Conservation (phyloP, 345 rosid genomes). For the Brassica juncea region DNA sequence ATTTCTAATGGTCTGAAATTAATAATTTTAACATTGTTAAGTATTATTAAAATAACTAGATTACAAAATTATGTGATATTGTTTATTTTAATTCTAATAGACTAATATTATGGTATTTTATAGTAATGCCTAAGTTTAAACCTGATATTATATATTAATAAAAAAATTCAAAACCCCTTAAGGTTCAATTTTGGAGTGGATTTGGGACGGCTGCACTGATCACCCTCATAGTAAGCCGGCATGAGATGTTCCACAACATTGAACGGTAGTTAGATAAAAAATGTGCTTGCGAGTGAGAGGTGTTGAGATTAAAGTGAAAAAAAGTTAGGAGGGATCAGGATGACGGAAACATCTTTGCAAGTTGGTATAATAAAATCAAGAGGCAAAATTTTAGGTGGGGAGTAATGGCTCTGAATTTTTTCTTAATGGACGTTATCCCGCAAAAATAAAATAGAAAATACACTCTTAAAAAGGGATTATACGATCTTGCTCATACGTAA, state of each 20-base stretch:
- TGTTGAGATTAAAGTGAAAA: background rate
- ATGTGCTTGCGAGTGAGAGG: background rate
- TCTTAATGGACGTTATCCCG: background rate
- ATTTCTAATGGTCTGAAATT: background rate
- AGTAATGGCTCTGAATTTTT: background rate
- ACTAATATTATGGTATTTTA: background rate
- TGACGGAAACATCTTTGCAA: background rate
- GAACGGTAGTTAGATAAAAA: slow-evolving; percentile 2
- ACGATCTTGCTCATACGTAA: background rate
- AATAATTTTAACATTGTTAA: background rate
- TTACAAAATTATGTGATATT: background rate
- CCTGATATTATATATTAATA: background rate
- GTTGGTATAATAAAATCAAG: background rate
- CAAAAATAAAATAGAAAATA: background rate
- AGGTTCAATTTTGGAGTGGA: background rate
- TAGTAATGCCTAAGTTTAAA: background rate
- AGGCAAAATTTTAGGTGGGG: background rate
- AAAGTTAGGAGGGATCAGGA: background rate
- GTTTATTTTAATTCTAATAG: background rate
- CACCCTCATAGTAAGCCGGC: background rate
- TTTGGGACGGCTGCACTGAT: background rate
- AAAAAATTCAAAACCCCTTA: background rate
- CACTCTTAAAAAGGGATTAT: background rate
- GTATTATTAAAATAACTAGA: background rate
- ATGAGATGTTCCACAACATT: background rate